These are phyloP conservation scores for Jasminum sambac DNA, from an alignment of 257 asterid genomes.

Conservation along the genomic window DNA sequence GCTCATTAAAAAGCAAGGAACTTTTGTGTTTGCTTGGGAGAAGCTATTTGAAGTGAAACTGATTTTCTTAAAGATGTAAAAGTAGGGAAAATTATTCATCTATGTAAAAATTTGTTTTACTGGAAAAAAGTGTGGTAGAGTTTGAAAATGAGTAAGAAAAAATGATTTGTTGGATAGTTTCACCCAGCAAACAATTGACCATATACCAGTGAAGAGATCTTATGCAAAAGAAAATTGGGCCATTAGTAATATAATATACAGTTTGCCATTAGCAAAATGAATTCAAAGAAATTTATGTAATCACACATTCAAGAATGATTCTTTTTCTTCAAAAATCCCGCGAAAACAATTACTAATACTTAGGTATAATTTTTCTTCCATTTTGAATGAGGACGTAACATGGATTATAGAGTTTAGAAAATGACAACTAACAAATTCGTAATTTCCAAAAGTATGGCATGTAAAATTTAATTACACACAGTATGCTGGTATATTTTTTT, in stretches of 20 bases:
- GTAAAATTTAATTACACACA: not conserved
- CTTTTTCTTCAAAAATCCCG: too few relatives aligned
- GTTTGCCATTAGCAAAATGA: not conserved
- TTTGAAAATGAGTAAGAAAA: too few relatives aligned
- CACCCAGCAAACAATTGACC: too few relatives aligned
- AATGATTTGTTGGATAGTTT: too few relatives aligned
- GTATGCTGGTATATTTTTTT: not conserved
- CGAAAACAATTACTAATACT: too few relatives aligned
- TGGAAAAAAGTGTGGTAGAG: too few relatives aligned
- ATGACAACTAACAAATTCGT: too few relatives aligned
- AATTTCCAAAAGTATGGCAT: not conserved
- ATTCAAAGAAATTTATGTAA: not conserved
- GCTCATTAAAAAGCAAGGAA: not conserved
- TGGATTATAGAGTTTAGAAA: too few relatives aligned
- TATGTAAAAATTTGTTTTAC: too few relatives aligned
- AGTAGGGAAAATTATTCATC: too few relatives aligned
- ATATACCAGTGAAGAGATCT: not conserved
- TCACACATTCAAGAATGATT: not conserved
- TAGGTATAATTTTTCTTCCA: not conserved
- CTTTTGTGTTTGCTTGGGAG: not conserved
- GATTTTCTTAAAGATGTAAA: too few relatives aligned
- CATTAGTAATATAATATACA: not conserved
- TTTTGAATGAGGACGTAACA: not conserved
- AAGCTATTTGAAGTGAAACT: too few relatives aligned
- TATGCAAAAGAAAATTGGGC: not conserved